Evolutionary conservation across 2,329 filamentous ascomycete genomes (phyloP).

Genomic region (Beauveria pseudobassiana): DNA sequence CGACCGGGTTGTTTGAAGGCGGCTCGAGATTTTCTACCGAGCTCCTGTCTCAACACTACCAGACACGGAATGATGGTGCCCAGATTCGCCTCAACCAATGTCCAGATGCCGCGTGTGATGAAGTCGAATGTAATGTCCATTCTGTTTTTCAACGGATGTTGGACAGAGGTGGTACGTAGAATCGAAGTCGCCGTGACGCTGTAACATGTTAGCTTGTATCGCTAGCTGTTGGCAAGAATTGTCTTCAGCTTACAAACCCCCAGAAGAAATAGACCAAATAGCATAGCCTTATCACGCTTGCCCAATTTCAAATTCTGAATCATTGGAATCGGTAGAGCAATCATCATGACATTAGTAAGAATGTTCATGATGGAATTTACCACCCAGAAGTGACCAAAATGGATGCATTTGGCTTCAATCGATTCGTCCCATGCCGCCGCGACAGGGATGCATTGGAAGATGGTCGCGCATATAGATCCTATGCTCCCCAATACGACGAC

Average conservation of each 20-base stretch:
- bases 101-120: conserved; percentile 23
- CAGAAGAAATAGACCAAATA: conserved; percentile 30
- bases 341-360: conserved; percentile 29
- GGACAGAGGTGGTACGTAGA: conserved; percentile 28
- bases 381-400: conserved; percentile 36
- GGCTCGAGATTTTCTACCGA: conserved; percentile 12
- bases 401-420: conserved; percentile 33
- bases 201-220: background rate
- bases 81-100: conserved; percentile 29
- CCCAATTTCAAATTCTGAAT: conserved; percentile 26
- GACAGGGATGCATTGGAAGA: conserved; percentile 41
- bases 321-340: conserved; percentile 28
- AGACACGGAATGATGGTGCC: conserved; percentile 32
- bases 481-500: conserved; percentile 35
- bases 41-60: conserved; percentile 19
- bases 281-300: conserved; percentile 24
- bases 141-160: conserved; percentile 24
- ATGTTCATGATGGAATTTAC: conserved; percentile 35
- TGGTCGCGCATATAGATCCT: conserved; percentile 32
- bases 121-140: conserved; percentile 23
- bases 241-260: conserved; percentile 26
- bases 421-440: conserved; percentile 33
- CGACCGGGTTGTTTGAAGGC: background rate
- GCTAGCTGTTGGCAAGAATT: no score
- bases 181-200: conserved; percentile 29